Evolutionary conservation across 192 early-diverging fungal species (phyloP), one percentile per base, ranked within the genome.

Genomic region (Linnemannia hyalina): DNA sequence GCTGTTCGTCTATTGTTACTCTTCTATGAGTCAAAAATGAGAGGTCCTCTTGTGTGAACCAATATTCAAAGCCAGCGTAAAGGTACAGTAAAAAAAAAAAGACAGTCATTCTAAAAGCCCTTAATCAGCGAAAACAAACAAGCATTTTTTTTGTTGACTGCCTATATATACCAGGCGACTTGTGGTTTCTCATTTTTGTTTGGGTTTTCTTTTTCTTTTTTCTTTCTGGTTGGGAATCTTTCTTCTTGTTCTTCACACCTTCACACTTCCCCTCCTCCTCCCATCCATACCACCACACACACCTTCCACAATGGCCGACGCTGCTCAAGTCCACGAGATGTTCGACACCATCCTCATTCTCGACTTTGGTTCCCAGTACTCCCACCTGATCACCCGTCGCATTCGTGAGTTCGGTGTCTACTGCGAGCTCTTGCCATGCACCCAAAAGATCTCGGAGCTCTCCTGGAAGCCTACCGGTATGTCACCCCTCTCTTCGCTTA

Each of bases 301-400:
- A 46, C 18, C 23, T 41, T 74, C 29, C 75, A 74, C 78, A 38
- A 86, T 86, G 83, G 83, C 83, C 60, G 83, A 80, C 23, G 72
- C 83, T 26, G 72, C 78, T 8, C 91, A 95, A 80, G 95, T 97
- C 80, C 92, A 95, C 88, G 92, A 94, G 80, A 90, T 96, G 83
- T 97, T 96, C 85, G 97, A 99, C 88, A 98, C 97, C 78, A 94
- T 99, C 90, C 94, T 99, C 80, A 99, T 99, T 90, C 92, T 99
- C 78, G 98, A 99, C 92, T 99, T 99, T 94, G 98, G 98, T 81
- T 98, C 97, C 44, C 98, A 99, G 91, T 98, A 98, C 91, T 98
- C 98, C 20, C 98, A 99, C 87, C 93, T 99, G 84, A 98, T 99
- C 90, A 96, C 98, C 57, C 93, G 98, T 49, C 95, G 98, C 75